A percentile compares a stretch with the other conserved stretches of the same genome.
These are phyloP conservation scores for Pythium aquatile DNA, from an alignment of 352 stramenopile species.

Conservation along the genomic window DNA sequence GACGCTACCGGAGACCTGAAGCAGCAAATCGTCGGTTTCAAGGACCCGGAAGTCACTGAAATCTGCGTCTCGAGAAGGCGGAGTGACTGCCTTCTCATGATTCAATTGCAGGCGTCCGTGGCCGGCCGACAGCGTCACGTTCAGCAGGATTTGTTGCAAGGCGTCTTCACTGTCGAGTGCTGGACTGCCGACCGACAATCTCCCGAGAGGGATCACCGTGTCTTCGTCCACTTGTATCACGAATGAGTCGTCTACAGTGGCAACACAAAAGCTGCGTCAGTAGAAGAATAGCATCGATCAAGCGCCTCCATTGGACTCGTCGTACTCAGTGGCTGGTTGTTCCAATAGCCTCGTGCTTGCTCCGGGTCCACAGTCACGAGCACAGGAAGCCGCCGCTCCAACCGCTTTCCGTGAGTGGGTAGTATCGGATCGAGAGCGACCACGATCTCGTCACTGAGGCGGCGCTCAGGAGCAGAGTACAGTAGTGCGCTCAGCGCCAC, in stretches of 20 bases:
- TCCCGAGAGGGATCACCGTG: neutral
- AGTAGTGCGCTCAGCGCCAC: neutral
- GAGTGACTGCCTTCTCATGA: neutral
- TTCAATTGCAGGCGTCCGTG: conserved; percentile 7
- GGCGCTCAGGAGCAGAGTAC: neutral
- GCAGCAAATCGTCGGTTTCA: neutral
- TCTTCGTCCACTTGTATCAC: conserved; percentile 1
- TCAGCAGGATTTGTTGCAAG: neutral
- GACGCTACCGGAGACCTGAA: neutral
- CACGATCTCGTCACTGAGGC: neutral
- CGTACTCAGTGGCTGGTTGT: neutral
- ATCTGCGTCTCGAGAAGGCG: neutral
- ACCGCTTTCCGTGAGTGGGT: neutral
- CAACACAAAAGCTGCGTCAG: too few relatives aligned
- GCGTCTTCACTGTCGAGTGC: neutral
- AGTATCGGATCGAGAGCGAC: neutral
- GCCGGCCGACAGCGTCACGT: conserved; percentile 7
- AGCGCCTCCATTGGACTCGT: too few relatives aligned
- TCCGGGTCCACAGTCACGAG: neutral
- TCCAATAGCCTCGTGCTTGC: neutral
- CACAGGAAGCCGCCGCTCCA: conserved; percentile 2
- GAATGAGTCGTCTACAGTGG: neutral
- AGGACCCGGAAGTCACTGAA: neutral
- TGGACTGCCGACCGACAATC: neutral
- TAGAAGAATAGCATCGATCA: too few relatives aligned